Evolutionary conservation across 441 rosid species (phyloP).

Genomic region (Gossypium schwendimanii): DNA sequence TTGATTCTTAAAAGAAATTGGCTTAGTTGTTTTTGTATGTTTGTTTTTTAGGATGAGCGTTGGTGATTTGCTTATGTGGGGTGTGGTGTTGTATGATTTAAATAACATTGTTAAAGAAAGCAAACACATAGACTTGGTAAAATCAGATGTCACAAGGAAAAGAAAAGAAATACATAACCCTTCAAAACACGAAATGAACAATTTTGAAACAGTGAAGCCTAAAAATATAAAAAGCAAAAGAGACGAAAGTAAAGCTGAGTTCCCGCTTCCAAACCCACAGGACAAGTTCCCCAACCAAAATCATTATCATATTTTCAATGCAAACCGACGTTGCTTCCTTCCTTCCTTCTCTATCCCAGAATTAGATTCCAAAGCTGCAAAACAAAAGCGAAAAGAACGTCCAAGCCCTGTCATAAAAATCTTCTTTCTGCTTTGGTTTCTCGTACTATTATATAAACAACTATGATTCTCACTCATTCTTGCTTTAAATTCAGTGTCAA

Average conservation of each 20-base stretch:
- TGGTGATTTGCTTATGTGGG: no score
- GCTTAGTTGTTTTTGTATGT: no score
- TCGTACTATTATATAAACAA: not conserved
- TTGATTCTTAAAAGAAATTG: no score
- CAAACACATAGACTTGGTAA: no score
- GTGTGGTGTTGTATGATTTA: no score
- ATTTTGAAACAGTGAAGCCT: not conserved
- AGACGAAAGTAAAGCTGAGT: not conserved
- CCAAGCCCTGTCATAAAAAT: not conserved
- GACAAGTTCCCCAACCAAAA: not conserved
- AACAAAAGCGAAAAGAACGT: not conserved
- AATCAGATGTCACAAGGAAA: not conserved
- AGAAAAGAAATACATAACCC: not conserved
- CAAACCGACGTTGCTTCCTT: not conserved
- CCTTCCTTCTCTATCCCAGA: not conserved
- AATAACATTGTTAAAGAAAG: no score
- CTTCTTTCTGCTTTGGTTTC: not conserved
- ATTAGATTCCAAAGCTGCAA: not conserved
- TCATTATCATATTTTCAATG: not conserved
- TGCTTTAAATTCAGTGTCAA: not conserved
- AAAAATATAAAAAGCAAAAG: not conserved
- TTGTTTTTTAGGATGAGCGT: no score
- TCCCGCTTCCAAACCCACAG: constrained; percentile 2
- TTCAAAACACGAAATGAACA: not conserved
- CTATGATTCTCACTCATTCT: not conserved